Percentiles rank a stretch among this genome's conserved stretches.
These are phyloP conservation scores for Fimicolochytrium jonesii DNA, from an alignment of 192 early-diverging fungal genomes.

Conservation along the genomic window DNA sequence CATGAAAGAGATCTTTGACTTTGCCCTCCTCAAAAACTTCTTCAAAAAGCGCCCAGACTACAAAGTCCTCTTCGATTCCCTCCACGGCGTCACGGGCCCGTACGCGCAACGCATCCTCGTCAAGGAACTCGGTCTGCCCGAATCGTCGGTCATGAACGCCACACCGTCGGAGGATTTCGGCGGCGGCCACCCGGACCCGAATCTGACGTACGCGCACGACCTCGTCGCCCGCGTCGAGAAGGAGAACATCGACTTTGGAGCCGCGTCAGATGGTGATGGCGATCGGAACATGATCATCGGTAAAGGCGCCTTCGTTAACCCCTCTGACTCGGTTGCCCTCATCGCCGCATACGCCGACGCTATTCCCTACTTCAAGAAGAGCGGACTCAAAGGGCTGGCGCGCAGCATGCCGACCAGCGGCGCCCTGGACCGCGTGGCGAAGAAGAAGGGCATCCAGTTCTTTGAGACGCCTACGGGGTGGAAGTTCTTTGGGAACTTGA, in stretches of 20 bases:
- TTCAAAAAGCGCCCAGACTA: conserved; percentile 66
- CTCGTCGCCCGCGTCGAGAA: conserved; percentile 83
- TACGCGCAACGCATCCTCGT: conserved; percentile 84
- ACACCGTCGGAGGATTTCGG: conserved; percentile 86
- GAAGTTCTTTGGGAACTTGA: conserved; percentile 96
- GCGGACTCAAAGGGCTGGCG: conserved; percentile 82
- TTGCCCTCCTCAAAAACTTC: conserved; percentile 77
- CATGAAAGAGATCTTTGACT: conserved; percentile 90
- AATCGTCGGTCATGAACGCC: conserved; percentile 75
- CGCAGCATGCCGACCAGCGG: conserved; percentile 94
- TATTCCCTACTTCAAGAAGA: conserved; percentile 89
- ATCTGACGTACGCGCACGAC: conserved; percentile 93
- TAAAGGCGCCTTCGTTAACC: conserved; percentile 91
- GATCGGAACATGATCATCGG: conserved; percentile 95
- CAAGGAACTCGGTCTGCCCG: conserved; percentile 82
- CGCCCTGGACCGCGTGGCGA: conserved; percentile 85
- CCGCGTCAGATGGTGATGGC: conserved; percentile 97
- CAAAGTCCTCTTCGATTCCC: conserved; percentile 87
- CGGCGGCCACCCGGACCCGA: conserved; percentile 95
- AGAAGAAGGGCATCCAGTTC: conserved; percentile 67
- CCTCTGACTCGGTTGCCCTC: conserved; percentile 93
- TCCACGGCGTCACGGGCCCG: conserved; percentile 97
- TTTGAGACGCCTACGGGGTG: conserved; percentile 92
- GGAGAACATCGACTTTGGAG: conserved; percentile 82
- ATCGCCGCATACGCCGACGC: conserved; percentile 86